Base-by-base conservation (phyloP, 1,284 basidiomycete species). In the Takashimella koratensis region DNA sequence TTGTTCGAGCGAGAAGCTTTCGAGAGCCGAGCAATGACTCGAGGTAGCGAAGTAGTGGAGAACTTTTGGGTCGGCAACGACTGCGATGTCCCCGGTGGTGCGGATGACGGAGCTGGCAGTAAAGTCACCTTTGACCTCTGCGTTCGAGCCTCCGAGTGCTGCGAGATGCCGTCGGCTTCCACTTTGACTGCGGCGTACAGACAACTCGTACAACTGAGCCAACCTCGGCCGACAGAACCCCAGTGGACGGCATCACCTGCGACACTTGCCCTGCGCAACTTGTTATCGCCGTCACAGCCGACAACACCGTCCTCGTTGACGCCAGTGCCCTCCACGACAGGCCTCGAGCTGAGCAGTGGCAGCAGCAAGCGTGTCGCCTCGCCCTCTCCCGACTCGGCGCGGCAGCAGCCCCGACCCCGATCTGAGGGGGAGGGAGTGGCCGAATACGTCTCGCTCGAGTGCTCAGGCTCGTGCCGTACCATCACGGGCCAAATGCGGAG, bases 11-110 rank as follows among this genome's bases (percentile, higher is more conserved):
- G 77, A 44, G 76, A 72, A 56, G 68, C 65, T 10, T 58, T 50
- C 48, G 71, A 68, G 59, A 67, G 60, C 25, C 63, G 67, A 24
- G 58, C 58, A 20, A 71, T 74, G 68, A 96, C 93, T 0, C 82
- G 84, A 47, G 90, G 90, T 2, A 85, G 84, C 25, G 88, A 92
- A 77, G 91, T 95, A 47, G 78, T 79, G 16, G 76, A 79, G 36
- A 79, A 80, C 19, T 78, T 84, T 56, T 83, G 79, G 78, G 79
- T 82, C 44, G 76, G 76, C 3, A 77, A 77, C 55, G 70, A 75
- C 26, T 70, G 66, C 40, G 76, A 78, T 56, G 68, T 77, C 5
- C 75, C 75, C 1, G 69, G 66, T 16, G 66, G 67, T 23, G 63
- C 67, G 2, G 65, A 69, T 16, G 67, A 69, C 20, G 70, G 69